Evolutionary conservation across 169 alveolate species (phyloP).

Genomic region (Plasmodium blacklocki): DNA sequence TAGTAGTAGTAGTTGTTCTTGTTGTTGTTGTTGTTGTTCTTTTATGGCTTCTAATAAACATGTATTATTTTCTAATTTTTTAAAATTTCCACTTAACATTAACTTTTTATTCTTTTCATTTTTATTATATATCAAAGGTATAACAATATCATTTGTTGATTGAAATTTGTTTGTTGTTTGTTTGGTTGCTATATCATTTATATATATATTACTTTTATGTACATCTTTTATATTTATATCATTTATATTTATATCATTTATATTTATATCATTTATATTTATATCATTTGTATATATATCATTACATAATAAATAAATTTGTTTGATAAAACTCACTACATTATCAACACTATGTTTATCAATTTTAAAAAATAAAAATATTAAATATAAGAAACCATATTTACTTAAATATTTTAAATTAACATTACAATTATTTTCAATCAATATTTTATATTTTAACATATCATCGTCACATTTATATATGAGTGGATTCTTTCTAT

Average conservation of each 20-base stretch:
- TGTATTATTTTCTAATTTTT: neutral
- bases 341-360: slow-evolving; percentile 57
- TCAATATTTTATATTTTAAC: slow-evolving; percentile 9
- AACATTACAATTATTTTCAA: slow-evolving; percentile 20
- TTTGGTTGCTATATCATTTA: neutral
- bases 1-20: slow-evolving; percentile 21
- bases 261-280: neutral
- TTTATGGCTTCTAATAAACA: slow-evolving; percentile 35
- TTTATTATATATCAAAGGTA: slow-evolving; percentile 10
- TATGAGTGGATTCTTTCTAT: neutral
- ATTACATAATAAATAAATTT: slow-evolving; percentile 25
- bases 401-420: slow-evolving; percentile 33
- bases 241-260: neutral
- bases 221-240: neutral
- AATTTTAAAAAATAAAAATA: slow-evolving; percentile 61
- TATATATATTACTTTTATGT: neutral
- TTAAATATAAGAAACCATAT: slow-evolving; percentile 70
- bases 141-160: slow-evolving; percentile 2
- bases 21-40: slow-evolving; percentile 8
- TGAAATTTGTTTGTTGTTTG: neutral
- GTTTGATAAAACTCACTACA: neutral
- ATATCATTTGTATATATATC: slow-evolving; percentile 6
- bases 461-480: slow-evolving; percentile 28
- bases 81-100: too few relatives aligned
- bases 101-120: neutral